Evolutionary conservation across 768 basidiomycete species (phyloP).

Genomic region (Collybiopsis confluens): DNA sequence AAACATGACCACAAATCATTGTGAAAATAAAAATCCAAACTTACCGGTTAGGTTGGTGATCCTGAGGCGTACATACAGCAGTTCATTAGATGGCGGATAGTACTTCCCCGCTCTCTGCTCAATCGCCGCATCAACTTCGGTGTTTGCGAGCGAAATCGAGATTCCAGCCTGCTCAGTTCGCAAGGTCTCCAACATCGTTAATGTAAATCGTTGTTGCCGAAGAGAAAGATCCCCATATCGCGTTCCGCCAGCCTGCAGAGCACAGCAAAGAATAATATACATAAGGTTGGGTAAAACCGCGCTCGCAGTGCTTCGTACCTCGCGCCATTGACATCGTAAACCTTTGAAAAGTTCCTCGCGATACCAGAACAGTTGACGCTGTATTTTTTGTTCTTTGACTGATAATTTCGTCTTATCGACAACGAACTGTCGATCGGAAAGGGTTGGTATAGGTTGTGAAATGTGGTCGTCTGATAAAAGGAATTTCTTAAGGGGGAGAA

Average conservation of each 20-base stretch:
- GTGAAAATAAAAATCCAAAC: too few species aligned
- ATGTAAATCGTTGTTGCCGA: conserved; percentile 71
- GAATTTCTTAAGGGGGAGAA: conserved; percentile 72
- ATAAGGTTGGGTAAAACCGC: conserved; percentile 14
- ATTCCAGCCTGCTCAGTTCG: conserved; percentile 65
- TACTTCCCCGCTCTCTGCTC: conserved; percentile 37
- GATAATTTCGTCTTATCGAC: conserved; percentile 70
- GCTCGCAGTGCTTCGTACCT: conserved; percentile 42
- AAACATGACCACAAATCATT: too few species aligned
- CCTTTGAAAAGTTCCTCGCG: conserved; percentile 78
- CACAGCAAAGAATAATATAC: conserved; percentile 3
- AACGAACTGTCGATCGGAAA: conserved; percentile 89
- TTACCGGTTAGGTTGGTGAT: conserved; percentile 67
- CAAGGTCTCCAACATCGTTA: conserved; percentile 75
- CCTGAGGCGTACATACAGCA: conserved; percentile 52
- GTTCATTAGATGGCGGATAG: conserved; percentile 52
- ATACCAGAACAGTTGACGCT: conserved; percentile 93
- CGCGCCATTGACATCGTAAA: conserved; percentile 75
- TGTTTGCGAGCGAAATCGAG: conserved; percentile 43
- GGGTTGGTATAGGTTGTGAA: conserved; percentile 72
- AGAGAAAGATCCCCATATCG: conserved; percentile 76
- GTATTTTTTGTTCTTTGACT: conserved; percentile 50
- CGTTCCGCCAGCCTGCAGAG: conserved; percentile 65
- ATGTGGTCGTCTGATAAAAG: conserved; percentile 52
- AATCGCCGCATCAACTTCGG: conserved; percentile 22